Base-by-base conservation (phyloP, 2,329 filamentous ascomycete genomes). In the Penicillium vulpinum region DNA sequence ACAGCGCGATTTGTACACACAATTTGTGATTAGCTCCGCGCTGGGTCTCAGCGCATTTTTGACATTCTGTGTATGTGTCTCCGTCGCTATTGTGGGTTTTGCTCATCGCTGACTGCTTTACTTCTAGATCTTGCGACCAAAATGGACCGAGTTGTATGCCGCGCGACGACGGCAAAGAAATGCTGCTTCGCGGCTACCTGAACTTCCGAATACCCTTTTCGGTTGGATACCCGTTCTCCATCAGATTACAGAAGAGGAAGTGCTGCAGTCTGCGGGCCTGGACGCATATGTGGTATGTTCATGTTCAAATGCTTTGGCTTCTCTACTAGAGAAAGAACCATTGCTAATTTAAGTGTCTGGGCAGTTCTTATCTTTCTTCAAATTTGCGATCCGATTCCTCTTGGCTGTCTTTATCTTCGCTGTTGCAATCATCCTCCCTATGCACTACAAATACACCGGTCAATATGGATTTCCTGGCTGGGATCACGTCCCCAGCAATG, bases 191-290 rank as follows among this genome's bases (percentile, higher is more conserved):
- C 73, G 81, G 29, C 81, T 97, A 21, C 95, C 94, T 7, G 82
- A 88, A 33, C 83, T 99, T 10, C 90, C 93, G 18, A 85, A 92
- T 70, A 89, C 85, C 44, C 87, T 96, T 69, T 90, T 97, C 65
- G 93, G 93, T 68, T 99, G 94, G 94, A 94, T 99, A 45, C 87
- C 92, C 2, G 86, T 87, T 3, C 78, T 99, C 39, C 94, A 92
- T 78, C 85, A 78, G 63, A 90, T 99, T 59, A 91, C 87, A 1
- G 92, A 97, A 64, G 88, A 96, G 70, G 89, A 97, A 74, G 86
- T 99, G 4, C 81, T 99, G 51, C 87, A 89, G 16, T 93, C 92
- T 21, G 93, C 93, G 18, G 94, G 94, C 0, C 83, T 99, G 48
- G 94, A 99, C 78, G 94, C 94, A 49, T 99, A 91, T 77, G 94